These are phyloP conservation scores for Babesia divergens DNA, from an alignment of 169 alveolate species.

Conservation along the genomic window DNA sequence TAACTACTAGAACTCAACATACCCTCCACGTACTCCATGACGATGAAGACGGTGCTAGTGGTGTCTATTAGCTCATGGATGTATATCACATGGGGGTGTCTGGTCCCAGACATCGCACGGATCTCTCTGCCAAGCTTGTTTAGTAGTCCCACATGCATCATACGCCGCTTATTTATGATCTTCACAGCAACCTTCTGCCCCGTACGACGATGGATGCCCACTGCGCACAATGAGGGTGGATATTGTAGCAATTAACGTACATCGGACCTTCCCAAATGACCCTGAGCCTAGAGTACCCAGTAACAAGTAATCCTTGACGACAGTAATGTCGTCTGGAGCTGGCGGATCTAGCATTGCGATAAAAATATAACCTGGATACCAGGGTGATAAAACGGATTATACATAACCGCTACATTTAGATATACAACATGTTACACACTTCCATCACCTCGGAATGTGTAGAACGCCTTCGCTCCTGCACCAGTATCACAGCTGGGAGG, in stretches of 20 bases:
- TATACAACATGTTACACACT: too few relatives aligned
- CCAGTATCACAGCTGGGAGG: too few relatives aligned
- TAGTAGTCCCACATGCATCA: conserved; percentile 42
- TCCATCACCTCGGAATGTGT: too few relatives aligned
- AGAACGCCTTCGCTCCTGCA: too few relatives aligned
- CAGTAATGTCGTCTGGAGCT: not conserved
- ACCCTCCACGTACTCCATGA: conserved; percentile 72
- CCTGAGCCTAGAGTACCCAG: conserved; percentile 72
- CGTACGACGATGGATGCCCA: conserved; percentile 68
- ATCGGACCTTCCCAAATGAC: conserved; percentile 73
- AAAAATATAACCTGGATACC: too few relatives aligned
- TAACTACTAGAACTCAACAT: conserved; percentile 1
- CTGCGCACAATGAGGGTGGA: not conserved
- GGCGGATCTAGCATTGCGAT: too few relatives aligned
- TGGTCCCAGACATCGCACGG: conserved; percentile 61
- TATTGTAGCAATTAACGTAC: conserved; percentile 15
- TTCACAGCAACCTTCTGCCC: conserved; percentile 73
- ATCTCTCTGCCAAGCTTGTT: conserved; percentile 71
- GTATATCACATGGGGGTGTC: conserved; percentile 70
- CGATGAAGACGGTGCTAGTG: conserved; percentile 63
- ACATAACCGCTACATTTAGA: too few relatives aligned
- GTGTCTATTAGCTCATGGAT: conserved; percentile 73
- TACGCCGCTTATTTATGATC: conserved; percentile 64
- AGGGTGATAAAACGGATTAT: too few relatives aligned
- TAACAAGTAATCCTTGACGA: conserved; percentile 4